Conservation (phyloP, 2,329 filamentous ascomycete species). For the Pezicula carpinea region DNA sequence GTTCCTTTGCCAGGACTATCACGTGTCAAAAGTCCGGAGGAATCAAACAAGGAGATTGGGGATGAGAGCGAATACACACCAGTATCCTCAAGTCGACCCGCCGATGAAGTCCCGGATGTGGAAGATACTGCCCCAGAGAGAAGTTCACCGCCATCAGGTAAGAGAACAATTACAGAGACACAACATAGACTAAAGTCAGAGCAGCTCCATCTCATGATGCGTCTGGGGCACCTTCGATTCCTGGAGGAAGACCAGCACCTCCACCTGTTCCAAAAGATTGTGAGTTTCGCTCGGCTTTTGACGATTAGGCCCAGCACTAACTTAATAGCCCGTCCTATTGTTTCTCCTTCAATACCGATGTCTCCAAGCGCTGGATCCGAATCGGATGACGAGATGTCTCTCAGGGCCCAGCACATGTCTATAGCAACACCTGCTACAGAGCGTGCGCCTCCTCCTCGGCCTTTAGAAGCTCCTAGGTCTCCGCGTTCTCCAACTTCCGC, state of each 20-base stretch:
- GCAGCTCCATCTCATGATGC: constrained; percentile 28
- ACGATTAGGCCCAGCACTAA: constrained; percentile 20
- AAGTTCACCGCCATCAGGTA: constrained; percentile 31
- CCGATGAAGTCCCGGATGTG: constrained; percentile 47
- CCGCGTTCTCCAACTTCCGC: constrained; percentile 37
- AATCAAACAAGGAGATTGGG: constrained; percentile 35
- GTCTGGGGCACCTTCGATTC: constrained; percentile 27
- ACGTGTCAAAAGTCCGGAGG: constrained; percentile 44
- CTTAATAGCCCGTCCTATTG: constrained; percentile 56
- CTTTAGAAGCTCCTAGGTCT: constrained; percentile 33
- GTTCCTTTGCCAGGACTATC: constrained; percentile 70
- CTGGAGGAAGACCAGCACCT: constrained; percentile 45
- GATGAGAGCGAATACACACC: constrained; percentile 44
- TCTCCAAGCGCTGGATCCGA: constrained; percentile 76
- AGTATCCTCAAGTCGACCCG: constrained; percentile 35
- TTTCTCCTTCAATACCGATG: constrained; percentile 46
- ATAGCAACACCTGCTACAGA: constrained; percentile 32
- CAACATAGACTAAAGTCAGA: constrained; percentile 12
- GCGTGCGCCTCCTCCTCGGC: constrained; percentile 38
- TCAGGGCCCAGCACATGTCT: constrained; percentile 40
- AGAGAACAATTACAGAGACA: neutral
- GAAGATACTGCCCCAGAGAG: constrained; percentile 41
- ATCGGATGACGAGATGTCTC: constrained; percentile 82
- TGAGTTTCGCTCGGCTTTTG: constrained; percentile 38
- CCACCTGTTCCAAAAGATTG: constrained; percentile 56